Base-by-base conservation (phyloP, 2,329 filamentous ascomycete species). In the Torrubiella hemipterigena region DNA sequence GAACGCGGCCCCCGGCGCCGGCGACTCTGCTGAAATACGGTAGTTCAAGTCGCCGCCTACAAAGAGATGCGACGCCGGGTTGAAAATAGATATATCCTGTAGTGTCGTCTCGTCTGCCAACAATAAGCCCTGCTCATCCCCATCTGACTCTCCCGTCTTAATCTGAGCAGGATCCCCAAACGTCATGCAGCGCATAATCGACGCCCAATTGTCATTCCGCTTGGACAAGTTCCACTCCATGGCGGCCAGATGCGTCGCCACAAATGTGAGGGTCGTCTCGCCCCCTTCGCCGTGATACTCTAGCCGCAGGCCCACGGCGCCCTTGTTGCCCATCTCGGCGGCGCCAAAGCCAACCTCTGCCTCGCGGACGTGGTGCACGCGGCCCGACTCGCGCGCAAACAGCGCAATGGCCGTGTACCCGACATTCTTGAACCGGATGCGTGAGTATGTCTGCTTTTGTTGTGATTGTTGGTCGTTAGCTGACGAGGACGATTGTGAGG, bases 1-100 rank as follows among this genome's bases (percentile, higher is more conserved):
- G 71, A 69, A 85, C 30, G 46, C 63, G 30, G 82, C 76, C 3
- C 64, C 56, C 1, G 69, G 60, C 0, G 64, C 59, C 1, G 87
- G 86, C 1, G 68, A 61, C 1, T 65, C 67, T 38, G 76, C 69
- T 7, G 77, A 74, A 13, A 89, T 93, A 42, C 91, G 81, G 57
- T 98, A 98, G 63, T 98, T 98, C 37, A 98, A 69, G 53, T 98
- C 91, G 16, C 91, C 91, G 1, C 79, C 81, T 28, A 96, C 65
- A 51, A 96, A 93, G 2, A 95, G 63, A 51, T 93, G 77, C 4
- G 77, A 77, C 4, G 67, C 69, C 2, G 83, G 74, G 30, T 71
- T 73, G 60, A 87, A 95, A 34, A 96, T 73, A 20, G 74, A 75
- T 24, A 73, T 59, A 32, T 55, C 55, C 43, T 63, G 63, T n/a